Evolutionary conservation across 2,329 filamentous ascomycete genomes (phyloP).

Genomic region (Epichloe amarillans): DNA sequence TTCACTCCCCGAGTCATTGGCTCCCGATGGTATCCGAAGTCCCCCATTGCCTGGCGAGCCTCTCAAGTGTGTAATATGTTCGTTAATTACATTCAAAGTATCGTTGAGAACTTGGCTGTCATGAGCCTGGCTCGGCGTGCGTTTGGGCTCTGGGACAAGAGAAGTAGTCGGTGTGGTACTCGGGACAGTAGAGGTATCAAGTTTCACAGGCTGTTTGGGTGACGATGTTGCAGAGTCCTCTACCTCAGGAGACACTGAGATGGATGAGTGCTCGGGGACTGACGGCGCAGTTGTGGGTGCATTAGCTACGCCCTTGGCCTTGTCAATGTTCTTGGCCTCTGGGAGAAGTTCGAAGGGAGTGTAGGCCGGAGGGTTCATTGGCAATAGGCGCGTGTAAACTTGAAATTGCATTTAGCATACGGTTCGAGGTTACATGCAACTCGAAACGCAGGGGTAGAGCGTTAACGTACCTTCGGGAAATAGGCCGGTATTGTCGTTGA

Average conservation of each 20-base stretch:
- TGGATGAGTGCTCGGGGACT: slow-evolving; percentile 14
- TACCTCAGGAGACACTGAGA: slow-evolving; percentile 19
- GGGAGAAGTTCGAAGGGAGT: slow-evolving; percentile 18
- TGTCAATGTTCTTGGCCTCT: slow-evolving; percentile 17
- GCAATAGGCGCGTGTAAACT: slow-evolving; percentile 51
- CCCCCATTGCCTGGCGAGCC: slow-evolving; percentile 40
- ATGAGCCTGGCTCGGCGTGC: slow-evolving; percentile 32
- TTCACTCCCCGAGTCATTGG: slow-evolving; percentile 74
- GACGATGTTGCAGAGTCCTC: slow-evolving; percentile 24
- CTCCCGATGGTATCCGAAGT: slow-evolving; percentile 40
- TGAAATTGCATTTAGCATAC: slow-evolving; percentile 12
- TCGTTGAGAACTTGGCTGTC: slow-evolving; percentile 75
- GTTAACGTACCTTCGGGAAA: slow-evolving; percentile 62
- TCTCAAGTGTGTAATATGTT: slow-evolving; percentile 82
- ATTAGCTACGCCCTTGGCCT: slow-evolving; percentile 9
- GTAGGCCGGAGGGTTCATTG: slow-evolving; percentile 28
- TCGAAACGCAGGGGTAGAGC: slow-evolving; percentile 1
- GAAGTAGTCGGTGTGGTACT: slow-evolving; percentile 16
- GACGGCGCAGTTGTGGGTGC: slow-evolving; percentile 17
- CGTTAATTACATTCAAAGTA: slow-evolving; percentile 89
- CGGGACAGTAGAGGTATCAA: slow-evolving; percentile 14
- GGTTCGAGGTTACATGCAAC: slow-evolving; percentile 1
- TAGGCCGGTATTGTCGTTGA: slow-evolving; percentile 61
- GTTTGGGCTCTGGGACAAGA: slow-evolving; percentile 16
- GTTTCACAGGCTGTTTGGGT: slow-evolving; percentile 30